Conservation (phyloP, 345 rosid species). For the Toxicodendron radicans region DNA sequence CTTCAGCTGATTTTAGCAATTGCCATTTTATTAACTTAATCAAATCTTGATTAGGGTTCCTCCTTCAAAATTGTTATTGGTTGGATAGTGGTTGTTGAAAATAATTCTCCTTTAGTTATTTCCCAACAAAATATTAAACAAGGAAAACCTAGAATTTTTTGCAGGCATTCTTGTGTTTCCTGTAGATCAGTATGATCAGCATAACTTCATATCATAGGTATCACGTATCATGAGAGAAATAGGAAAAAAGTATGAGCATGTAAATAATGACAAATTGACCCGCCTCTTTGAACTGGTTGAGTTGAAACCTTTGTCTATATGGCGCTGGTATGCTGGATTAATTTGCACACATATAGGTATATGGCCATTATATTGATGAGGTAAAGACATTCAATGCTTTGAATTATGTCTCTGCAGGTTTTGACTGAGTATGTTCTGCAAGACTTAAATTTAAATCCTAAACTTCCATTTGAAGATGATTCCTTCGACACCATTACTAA, state of each 20-base stretch:
- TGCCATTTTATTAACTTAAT: neutral
- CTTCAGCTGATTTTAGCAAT: neutral
- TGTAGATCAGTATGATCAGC: neutral
- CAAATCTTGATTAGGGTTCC: neutral
- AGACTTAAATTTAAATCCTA: constrained; percentile 76
- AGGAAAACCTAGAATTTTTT: neutral
- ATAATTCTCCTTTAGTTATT: neutral
- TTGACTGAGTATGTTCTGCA: constrained; percentile 74
- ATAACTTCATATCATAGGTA: neutral
- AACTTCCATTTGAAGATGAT: constrained; percentile 80
- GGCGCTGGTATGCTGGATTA: neutral
- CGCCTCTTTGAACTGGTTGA: neutral
- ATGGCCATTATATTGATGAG: neutral
- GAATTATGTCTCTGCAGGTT: constrained; percentile 42
- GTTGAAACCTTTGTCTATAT: neutral
- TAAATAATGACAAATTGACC: neutral
- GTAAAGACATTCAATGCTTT: neutral
- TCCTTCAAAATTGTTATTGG: neutral
- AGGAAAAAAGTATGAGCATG: neutral
- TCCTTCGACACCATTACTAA: constrained; percentile 83
- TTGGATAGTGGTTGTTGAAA: neutral
- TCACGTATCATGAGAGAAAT: neutral
- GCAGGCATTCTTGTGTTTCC: neutral
- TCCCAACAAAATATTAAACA: neutral
- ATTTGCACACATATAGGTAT: neutral